Evolutionary conservation across 202 grass and related monocot species (phyloP), one percentile per base, ranked within the genome.

Genomic region (Brachypodium distachyon): DNA sequence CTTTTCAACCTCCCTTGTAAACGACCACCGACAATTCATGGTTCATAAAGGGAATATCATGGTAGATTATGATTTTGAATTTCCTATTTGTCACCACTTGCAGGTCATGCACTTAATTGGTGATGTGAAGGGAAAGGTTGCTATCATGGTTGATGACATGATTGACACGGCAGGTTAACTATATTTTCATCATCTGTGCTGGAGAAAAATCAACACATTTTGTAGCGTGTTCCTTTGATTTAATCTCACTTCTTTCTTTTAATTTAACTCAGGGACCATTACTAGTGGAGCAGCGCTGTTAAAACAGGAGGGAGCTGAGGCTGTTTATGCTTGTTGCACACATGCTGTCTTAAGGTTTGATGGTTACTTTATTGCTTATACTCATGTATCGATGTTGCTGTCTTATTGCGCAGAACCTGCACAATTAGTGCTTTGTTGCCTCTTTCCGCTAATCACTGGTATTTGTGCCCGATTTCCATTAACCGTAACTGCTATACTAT

Each of bases 141-240:
- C 94, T 76, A 86, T 93, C 72, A 87, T 97, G 88, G 78, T 97
- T 28, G 94, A 97, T 80, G 94, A 97, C 84, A 97, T 97, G 90
- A 97, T 97, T 54, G 94, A 97, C 77, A 97, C 94, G 79, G 94
- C 94, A 66, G 94, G 94, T 91, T 81, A 54, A 42, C 47, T 39
- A 47, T 52, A 44, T 79, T 32, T 75, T 83, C 17, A 42, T 46
- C 10, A 42, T 32, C 68, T 11, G 12, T 14, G 2, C 3, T 18
- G 0, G 26, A 64, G 2, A 4, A 7, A 18, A 81, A 70, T 18
- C 62, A n/a, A 60, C 14, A 25, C 18, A 36, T 47, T 73, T 43
- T 51, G 8, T 12, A 48, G 17, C 40, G 17, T 53, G 12, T 56
- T 48, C 14, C 14, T 79, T 48, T 19, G 26, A 47, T 50, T 1